Percentiles rank a stretch among this genome's conserved stretches.
These are phyloP conservation scores for Talaromyces wortmannii DNA, from an alignment of 495 filamentous ascomycete species.

Conservation along the genomic window DNA sequence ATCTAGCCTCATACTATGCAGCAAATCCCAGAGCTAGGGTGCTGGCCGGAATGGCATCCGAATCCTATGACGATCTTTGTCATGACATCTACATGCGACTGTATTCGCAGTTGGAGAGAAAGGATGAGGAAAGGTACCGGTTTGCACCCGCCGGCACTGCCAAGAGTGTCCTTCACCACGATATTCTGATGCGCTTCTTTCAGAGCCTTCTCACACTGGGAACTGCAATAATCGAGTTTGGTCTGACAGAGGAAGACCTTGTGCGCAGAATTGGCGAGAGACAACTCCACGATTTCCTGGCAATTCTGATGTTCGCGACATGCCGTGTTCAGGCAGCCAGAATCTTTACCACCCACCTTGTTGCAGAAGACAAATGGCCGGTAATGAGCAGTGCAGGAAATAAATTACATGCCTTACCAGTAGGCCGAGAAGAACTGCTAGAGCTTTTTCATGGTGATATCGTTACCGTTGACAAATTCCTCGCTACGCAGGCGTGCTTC, in stretches of 20 bases:
- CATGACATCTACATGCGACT: background rate
- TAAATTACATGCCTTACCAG: background rate
- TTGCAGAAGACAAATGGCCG: slow-evolving; percentile 11
- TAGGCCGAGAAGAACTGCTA: slow-evolving; percentile 6
- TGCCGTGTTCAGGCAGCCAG: slow-evolving; percentile 21
- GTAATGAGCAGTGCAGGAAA: slow-evolving; percentile 2
- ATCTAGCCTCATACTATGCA: background rate
- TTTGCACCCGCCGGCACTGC: slow-evolving; percentile 21
- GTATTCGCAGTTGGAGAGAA: slow-evolving; percentile 8
- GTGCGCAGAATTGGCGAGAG: slow-evolving; percentile 11
- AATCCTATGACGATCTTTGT: slow-evolving; percentile 1
- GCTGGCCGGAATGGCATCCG: background rate
- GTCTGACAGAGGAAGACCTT: slow-evolving; percentile 7
- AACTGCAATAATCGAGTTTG: background rate
- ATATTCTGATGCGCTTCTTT: slow-evolving; percentile 17
- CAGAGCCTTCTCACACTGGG: slow-evolving; percentile 5
- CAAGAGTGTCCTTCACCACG: slow-evolving; percentile 12
- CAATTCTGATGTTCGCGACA: slow-evolving; percentile 18
- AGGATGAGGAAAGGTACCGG: slow-evolving; percentile 10
- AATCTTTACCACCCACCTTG: slow-evolving; percentile 15
- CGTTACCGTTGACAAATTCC: slow-evolving; percentile 15
- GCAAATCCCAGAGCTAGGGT: background rate
- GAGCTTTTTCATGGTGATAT: slow-evolving; percentile 15
- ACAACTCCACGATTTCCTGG: slow-evolving; percentile 18
- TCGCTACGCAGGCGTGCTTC: slow-evolving; percentile 22